A percentile compares a stretch with the other conserved stretches of the same genome.
These are phyloP conservation scores for Penicillium rolfsii DNA, from an alignment of 2,329 filamentous ascomycete species.

Conservation along the genomic window DNA sequence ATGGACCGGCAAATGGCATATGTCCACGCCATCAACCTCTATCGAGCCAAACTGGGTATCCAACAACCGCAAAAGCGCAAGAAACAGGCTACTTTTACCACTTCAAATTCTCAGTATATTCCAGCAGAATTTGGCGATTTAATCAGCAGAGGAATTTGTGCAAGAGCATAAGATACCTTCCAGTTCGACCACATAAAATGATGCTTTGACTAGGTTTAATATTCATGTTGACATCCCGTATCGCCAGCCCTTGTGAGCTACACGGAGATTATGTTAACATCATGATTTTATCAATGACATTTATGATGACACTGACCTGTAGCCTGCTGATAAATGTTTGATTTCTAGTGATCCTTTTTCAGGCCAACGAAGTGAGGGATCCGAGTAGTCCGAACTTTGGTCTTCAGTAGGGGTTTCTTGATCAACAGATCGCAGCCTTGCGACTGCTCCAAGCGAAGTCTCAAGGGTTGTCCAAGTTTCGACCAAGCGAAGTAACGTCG, in stretches of 20 bases:
- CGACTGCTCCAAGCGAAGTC: background rate
- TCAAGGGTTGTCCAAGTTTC: constrained; percentile 8
- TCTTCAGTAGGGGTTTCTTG: background rate
- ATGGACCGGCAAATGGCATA: background rate
- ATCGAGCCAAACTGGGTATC: too few species aligned
- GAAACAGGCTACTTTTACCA: too few species aligned
- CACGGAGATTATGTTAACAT: background rate
- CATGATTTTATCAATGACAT: background rate
- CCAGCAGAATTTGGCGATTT: too few species aligned
- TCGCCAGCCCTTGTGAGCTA: background rate
- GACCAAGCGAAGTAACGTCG: constrained; percentile 6
- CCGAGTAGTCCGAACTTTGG: background rate
- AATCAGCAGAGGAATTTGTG: too few species aligned
- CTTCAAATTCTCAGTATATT: too few species aligned
- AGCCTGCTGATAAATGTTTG: constrained; percentile 1
- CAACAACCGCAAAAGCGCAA: too few species aligned
- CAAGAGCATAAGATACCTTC: constrained; percentile 2
- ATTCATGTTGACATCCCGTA: background rate
- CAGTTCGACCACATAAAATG: constrained; percentile 7
- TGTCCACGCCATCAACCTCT: constrained; percentile 6
- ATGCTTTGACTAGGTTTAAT: background rate
- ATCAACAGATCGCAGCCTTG: background rate
- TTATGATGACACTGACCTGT: background rate
- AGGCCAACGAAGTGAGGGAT: background rate
- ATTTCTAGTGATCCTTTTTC: background rate